Evolutionary conservation across 2,329 filamentous ascomycete species (phyloP).

Genomic region (Penicillium sp.): DNA sequence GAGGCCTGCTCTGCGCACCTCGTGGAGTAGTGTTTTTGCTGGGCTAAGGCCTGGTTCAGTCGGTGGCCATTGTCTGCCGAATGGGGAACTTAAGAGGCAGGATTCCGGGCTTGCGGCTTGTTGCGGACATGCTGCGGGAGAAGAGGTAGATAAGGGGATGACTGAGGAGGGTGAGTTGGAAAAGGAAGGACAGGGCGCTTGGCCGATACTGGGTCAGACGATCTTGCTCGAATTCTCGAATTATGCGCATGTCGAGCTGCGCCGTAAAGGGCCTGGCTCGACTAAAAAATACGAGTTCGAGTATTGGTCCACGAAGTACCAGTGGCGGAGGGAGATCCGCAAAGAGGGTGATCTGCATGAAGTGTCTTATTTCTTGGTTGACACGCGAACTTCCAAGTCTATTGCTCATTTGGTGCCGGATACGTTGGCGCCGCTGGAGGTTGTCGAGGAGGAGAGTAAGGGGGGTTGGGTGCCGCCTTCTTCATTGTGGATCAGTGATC

Average conservation of each 20-base stretch:
- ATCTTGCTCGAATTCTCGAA: conserved; percentile 95
- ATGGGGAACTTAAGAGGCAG: conserved; percentile 49
- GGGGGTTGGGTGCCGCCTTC: conserved; percentile 90
- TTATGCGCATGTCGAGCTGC: conserved; percentile 87
- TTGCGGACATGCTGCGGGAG: neutral
- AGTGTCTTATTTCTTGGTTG: conserved; percentile 76
- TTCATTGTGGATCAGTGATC: conserved; percentile 84
- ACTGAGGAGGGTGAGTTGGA: conserved; percentile 9
- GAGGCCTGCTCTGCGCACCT: conserved; percentile 55
- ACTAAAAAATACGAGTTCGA: conserved; percentile 84
- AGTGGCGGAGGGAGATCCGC: conserved; percentile 73
- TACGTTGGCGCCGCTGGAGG: conserved; percentile 67
- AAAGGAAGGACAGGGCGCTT: neutral
- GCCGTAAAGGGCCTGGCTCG: conserved; percentile 62
- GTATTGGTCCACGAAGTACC: conserved; percentile 85
- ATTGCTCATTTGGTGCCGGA: conserved; percentile 86
- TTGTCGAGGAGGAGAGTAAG: conserved; percentile 67
- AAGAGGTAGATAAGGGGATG: neutral
- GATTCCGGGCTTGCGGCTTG: conserved; percentile 53
- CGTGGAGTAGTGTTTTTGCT: conserved; percentile 59
- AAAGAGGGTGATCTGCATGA: conserved; percentile 62
- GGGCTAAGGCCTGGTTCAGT: conserved; percentile 54
- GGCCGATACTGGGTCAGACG: conserved; percentile 62
- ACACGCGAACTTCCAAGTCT: conserved; percentile 60
- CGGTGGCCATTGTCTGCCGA: conserved; percentile 46